Base-by-base conservation (phyloP, 2,329 filamentous ascomycete genomes). In the Calonectria pauciramosa region DNA sequence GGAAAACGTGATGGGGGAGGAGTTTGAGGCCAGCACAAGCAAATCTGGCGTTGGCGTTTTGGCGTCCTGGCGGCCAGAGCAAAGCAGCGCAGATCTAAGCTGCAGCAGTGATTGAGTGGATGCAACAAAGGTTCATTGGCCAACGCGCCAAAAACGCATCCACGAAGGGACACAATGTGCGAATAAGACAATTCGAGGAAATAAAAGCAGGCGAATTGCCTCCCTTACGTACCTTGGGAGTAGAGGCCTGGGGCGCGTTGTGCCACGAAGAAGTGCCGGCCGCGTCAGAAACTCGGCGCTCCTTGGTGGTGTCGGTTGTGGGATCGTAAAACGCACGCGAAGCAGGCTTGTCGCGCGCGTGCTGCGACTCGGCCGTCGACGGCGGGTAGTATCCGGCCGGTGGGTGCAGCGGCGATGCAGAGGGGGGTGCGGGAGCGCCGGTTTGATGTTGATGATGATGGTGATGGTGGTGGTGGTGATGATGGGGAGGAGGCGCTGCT, bases 301-400 rank as follows among this genome's bases (percentile, higher is more conserved):
- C 87, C 75, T 85, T 86, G 64, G 86, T 87, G 74, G 86, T 86
- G 83, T 91, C 89, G 54, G 87, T 89, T 54, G 87, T 87, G 20
- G 89, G 89, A 78, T 91, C 89, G 84, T 91, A 91, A 83, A 89
- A 90, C 82, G 87, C 86, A 80, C 88, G 84, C 71, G 84, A 82
- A 20, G 83, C 81, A 69, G 85, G 80, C 81, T 87, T 86, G 68
- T 86, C 86, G 81, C 84, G 86, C 60, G 80, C 71, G 75, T 82
- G 82, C 74, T 85, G 84, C 74, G 77, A 70, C 73, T 81, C 80
- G 71, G 83, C 74, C 73, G 84, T 76, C 77, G 83, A 66, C 54
- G 70, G 80, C 70, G 74, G 81, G 72, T 88, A 88, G 77, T 88
- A 88, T 71, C 84, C 83, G 69, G 84, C 81, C 38, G 86, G 85